Base-by-base conservation (phyloP, 2,329 filamentous ascomycete genomes). In the Arthrobotrys iridis region DNA sequence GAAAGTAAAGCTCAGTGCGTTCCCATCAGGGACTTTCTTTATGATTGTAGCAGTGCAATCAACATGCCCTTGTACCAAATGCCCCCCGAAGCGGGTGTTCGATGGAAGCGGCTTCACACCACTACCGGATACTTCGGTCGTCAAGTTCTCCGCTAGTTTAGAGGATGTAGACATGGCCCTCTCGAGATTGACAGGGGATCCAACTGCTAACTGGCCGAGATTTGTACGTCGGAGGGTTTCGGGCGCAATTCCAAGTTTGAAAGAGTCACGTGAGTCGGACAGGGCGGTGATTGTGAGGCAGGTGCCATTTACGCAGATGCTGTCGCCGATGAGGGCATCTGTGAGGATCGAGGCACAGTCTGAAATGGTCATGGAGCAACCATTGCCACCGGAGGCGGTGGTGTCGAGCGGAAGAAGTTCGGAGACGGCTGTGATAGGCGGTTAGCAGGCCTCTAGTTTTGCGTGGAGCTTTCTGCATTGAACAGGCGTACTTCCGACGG, bases 161-260 rank as follows among this genome's bases (percentile, higher is more conserved):
- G 71, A 68, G 4, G 71, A 68, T 13, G 93, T 93, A 15, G 91
- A 90, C 63, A 99, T 93, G 2, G 95, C 94, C 13, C 95, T 90
- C 85, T 99, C 95, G 62, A 99, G 90, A 83, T 99, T 99, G 78
- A 98, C 93, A 6, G 20, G 7, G 75, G 89, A 91, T 43, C 85
- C 85, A 75, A 88, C 81, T 52, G 84, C 83, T 62, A 99, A 86
- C n/a, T 75, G 52, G 77, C 93, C 94, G n/a, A 99, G 88, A 84
- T 98, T 96, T 73, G 96, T 99, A 70, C 96, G 89, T 71, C 95
- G 93, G 66, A 99, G 89, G 13, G 95, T 99, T 85, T 99, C 95
- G 72, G 95, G 95, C 6, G 95, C 93, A 77, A 97, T 90, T 81
- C 95, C 94, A 78, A 98, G 93, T 80, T 92, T 94, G 88, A 99